These are phyloP conservation scores for Millerago galiae DNA, from an alignment of 805 yeast species.

Conservation along the genomic window DNA sequence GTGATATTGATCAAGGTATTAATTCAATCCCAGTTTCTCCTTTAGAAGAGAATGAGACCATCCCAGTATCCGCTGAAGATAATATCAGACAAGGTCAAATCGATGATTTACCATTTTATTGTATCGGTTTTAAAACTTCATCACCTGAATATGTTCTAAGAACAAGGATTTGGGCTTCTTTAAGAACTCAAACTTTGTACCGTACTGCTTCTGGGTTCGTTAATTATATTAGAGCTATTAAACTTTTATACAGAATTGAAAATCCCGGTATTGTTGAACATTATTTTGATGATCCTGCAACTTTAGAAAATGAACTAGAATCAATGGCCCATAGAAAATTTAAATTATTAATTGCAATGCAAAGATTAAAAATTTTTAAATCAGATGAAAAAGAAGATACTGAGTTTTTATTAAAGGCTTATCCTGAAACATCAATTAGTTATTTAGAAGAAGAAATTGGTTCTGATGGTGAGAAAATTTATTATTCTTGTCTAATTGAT, in stretches of 20 bases:
- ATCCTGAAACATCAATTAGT: conserved; percentile 58
- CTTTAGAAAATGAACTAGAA: conserved; percentile 57
- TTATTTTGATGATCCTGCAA: conserved; percentile 43
- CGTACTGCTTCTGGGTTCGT: conserved; percentile 80
- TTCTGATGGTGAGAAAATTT: conserved; percentile 24
- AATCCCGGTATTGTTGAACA: conserved; percentile 45
- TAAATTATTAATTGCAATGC: conserved; percentile 81
- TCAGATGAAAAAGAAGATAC: conserved; percentile 63
- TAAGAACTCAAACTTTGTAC: conserved; percentile 76
- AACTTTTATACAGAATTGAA: conserved; percentile 62
- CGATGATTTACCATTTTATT: conserved; percentile 62
- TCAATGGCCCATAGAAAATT: conserved; percentile 77
- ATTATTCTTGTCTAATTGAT: conserved; percentile 65
- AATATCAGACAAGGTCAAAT: conserved; percentile 34
- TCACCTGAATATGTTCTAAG: conserved; percentile 57
- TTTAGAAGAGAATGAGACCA: conserved; percentile 26
- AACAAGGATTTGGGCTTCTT: conserved; percentile 84
- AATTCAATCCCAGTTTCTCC: conserved; percentile 6
- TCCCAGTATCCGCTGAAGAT: conserved; percentile 26
- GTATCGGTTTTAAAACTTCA: conserved; percentile 66
- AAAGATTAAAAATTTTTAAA: conserved; percentile 62
- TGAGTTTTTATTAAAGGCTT: conserved; percentile 59
- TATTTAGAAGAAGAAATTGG: conserved; percentile 42
- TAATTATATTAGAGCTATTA: conserved; percentile 71
- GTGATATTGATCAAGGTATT: neutral